Percentiles rank a stretch among this genome's conserved stretches.
phyloP scores from a whole-genome alignment of 495 filamentous ascomycete genomes.

The Daldinia bambusicola region DNA sequence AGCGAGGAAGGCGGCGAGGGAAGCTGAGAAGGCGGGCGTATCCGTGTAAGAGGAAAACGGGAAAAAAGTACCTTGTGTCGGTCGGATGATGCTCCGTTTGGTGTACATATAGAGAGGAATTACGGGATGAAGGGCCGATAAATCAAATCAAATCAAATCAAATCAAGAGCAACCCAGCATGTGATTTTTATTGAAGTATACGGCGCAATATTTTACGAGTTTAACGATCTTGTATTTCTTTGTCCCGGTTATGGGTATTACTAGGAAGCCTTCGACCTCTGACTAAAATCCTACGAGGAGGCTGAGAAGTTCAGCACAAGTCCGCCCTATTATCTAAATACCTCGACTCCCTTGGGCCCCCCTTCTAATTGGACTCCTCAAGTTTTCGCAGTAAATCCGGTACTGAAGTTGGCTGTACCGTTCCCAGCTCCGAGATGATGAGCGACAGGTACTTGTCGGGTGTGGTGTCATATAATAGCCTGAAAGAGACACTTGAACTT shows the following conservation, averaged over 20 bases:
- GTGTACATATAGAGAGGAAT: slow-evolving; percentile 36
- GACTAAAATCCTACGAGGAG: slow-evolving; percentile 5
- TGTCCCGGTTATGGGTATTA: not conserved
- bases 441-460: slow-evolving; percentile 88
- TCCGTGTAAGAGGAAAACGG: slow-evolving; percentile 28
- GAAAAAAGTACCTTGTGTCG: not conserved
- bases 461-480: slow-evolving; percentile 93
- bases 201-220: slow-evolving; percentile 6
- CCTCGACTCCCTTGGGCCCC: slow-evolving; percentile 27
- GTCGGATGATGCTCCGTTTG: slow-evolving; percentile 20
- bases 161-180: slow-evolving; percentile 18
- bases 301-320: not conserved
- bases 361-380: slow-evolving; percentile 58
- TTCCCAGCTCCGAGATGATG: slow-evolving; percentile 91
- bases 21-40: slow-evolving; percentile 52
- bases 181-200: slow-evolving; percentile 13
- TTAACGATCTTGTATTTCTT: slow-evolving; percentile 24
- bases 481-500: slow-evolving; percentile 69
- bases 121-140: slow-evolving; percentile 18
- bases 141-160: too few species aligned
- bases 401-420: slow-evolving; percentile 85
- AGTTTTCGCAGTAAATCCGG: slow-evolving; percentile 62
- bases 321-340: slow-evolving; percentile 28
- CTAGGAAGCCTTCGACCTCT: slow-evolving; percentile 17
- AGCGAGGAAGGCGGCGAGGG: slow-evolving; percentile 73